Evolutionary conservation across 1,284 basidiomycete species (phyloP).

Genomic region (Trichosporon asahii): DNA sequence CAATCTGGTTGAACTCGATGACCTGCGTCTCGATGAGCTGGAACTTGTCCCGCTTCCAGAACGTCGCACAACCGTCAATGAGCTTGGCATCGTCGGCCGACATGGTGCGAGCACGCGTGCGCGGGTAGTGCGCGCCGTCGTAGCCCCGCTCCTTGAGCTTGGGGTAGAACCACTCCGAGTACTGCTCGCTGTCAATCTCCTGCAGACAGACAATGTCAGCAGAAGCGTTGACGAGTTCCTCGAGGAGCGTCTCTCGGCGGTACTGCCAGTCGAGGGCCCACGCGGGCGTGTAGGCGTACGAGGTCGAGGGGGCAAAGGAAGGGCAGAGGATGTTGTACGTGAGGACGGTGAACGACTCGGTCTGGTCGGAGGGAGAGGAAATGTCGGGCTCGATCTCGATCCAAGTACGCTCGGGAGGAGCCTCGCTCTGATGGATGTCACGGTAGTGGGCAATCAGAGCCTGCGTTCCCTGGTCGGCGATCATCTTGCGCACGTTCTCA

Average conservation of each 20-base stretch:
- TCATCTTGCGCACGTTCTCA: constrained; percentile 66
- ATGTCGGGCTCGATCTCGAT: constrained; percentile 69
- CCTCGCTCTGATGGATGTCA: constrained; percentile 57
- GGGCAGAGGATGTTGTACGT: constrained; percentile 97
- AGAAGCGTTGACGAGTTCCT: constrained; percentile 77
- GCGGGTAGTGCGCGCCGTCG: constrained; percentile 90
- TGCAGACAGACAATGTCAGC: constrained; percentile 87
- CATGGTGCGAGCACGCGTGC: constrained; percentile 92
- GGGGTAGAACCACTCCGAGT: constrained; percentile 86
- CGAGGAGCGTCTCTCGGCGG: constrained; percentile 83
- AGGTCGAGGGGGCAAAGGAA: constrained; percentile 77
- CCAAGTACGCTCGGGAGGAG: constrained; percentile 83
- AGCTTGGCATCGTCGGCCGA: constrained; percentile 74
- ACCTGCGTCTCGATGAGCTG: constrained; percentile 89
- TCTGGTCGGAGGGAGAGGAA: constrained; percentile 57
- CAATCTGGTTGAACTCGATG: constrained; percentile 90
- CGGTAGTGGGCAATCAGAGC: constrained; percentile 84
- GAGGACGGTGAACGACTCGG: constrained; percentile 72
- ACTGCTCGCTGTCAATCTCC: constrained; percentile 90
- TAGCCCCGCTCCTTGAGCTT: constrained; percentile 75
- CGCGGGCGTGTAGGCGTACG: constrained; percentile 95
- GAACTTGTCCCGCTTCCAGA: constrained; percentile 90
- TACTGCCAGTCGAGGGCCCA: constrained; percentile 97
- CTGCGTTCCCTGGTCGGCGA: constrained; percentile 89
- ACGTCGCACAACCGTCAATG: constrained; percentile 96